Evolutionary conservation across 1,284 basidiomycete species (phyloP), one percentile per base, ranked within the genome.

Genomic region (Ustilago esculenta): DNA sequence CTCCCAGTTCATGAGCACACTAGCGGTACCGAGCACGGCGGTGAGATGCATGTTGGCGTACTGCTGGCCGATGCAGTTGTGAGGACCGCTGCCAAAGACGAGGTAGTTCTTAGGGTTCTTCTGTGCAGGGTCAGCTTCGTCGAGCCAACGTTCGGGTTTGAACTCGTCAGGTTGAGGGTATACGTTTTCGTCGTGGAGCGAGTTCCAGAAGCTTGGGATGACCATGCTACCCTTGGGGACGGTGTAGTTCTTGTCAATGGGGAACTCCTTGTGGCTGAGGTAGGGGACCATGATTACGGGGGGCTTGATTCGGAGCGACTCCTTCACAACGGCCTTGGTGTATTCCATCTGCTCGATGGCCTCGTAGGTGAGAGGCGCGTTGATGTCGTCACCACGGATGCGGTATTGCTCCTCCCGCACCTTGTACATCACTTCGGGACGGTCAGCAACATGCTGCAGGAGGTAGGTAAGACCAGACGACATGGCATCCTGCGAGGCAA

Each of bases 401-500:
- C 87, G 86, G 65, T 90, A 89, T 83, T 97, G 94, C 85, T 98
- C 95, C 80, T 90, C 92, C 52, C 91, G 88, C 73, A 98, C 87
- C 85, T 96, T 97, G 46, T 87, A 88, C 72, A 96, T 85, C 55
- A 96, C 85, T 23, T 94, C 90, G 4, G 95, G 95, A 77, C 91
- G 87, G 83, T 98, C 95, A 39, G 92, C 91, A 43, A 97, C 86
- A 83, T 95, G 92, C 84, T 98, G 96, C 88, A 98, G 95, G 39
- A 89, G 89, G 83, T 92, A 98, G 78, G 94, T 92, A 70, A 94
- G 73, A 17, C 75, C 83, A 9, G 79, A 81, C 4, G 91, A 92
- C 95, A 98, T 98, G 63, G 95, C 95, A 82, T 98, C 95, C 85
- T 98, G 95, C 23, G 90, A 92, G 9, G 96, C 95, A 78, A 98